Base-by-base conservation (phyloP, 1,284 basidiomycete species). In the Cryptococcus sp. region DNA sequence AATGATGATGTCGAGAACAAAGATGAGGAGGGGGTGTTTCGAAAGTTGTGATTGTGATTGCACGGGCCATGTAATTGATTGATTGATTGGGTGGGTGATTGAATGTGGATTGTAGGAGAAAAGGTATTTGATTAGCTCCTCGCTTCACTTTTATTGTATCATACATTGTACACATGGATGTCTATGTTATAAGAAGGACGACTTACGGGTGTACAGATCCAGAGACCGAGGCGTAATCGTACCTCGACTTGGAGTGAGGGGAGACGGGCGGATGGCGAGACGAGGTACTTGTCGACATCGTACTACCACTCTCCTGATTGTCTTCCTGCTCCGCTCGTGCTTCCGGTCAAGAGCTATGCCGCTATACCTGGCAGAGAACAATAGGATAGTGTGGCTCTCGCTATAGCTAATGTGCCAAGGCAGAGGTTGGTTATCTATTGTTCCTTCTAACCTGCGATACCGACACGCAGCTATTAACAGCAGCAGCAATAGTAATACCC, bases 1-100 rank as follows among this genome's bases (percentile, higher is more conserved):
- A 15, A 29, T 49, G 19, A 20, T 54, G 52, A 54, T 54, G 43
- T 11, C 11, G 38, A n/a, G 38, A n/a, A n/a, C n/a, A n/a, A n/a
- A n/a, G n/a, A n/a, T n/a, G n/a, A n/a, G n/a, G n/a, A n/a, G n/a
- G n/a, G n/a, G n/a, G n/a, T n/a, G n/a, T n/a, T n/a, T n/a, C n/a
- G n/a, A n/a, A n/a, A n/a, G n/a, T n/a, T n/a, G n/a, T n/a, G n/a
- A n/a, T n/a, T n/a, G n/a, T n/a, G n/a, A n/a, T n/a, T n/a, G n/a
- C n/a, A n/a, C n/a, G n/a, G n/a, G n/a, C n/a, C n/a, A n/a, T n/a
- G n/a, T n/a, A n/a, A n/a, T n/a, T n/a, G n/a, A n/a, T n/a, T n/a
- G n/a, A n/a, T n/a, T n/a, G n/a, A n/a, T n/a, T n/a, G n/a, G n/a
- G n/a, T n/a, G n/a, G n/a, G n/a, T n/a, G n/a, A n/a, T n/a, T n/a